A percentile compares a stretch with the other conserved stretches of the same genome.
These are phyloP conservation scores for Aethionema arabicum DNA, from an alignment of 345 rosid species.

Conservation along the genomic window DNA sequence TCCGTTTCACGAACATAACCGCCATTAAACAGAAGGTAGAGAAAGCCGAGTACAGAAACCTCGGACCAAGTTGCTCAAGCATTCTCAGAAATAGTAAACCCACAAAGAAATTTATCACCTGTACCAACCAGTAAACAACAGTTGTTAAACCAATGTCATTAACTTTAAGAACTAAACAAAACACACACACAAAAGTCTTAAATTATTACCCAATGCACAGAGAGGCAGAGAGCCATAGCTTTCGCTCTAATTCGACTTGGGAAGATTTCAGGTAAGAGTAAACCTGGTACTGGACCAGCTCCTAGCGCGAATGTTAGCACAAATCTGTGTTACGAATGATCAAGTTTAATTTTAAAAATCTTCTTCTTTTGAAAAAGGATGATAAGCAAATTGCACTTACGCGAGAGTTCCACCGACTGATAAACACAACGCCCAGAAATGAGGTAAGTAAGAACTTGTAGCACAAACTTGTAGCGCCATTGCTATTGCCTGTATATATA, in stretches of 20 bases:
- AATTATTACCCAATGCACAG: constrained; percentile 91
- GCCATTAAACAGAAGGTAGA: constrained; percentile 78
- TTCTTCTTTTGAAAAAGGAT: neutral
- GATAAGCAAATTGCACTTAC: constrained; percentile 47
- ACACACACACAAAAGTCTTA: neutral
- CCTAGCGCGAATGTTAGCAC: constrained; percentile 90
- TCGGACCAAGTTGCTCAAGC: constrained; percentile 79
- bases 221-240: constrained; percentile 96
- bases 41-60: constrained; percentile 73
- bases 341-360: neutral
- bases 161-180: neutral
- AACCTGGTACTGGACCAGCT: constrained; percentile 98
- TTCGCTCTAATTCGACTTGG: constrained; percentile 89
- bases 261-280: constrained; percentile 93
- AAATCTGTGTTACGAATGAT: constrained; percentile 51
- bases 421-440: constrained; percentile 53
- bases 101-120: constrained; percentile 96
- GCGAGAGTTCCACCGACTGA: constrained; percentile 87
- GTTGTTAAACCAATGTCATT: too few relatives aligned
- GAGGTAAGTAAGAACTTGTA: constrained; percentile 48
- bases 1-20: constrained; percentile 74
- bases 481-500: constrained; percentile 65
- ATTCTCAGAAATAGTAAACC: constrained; percentile 86
- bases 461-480: constrained; percentile 83
- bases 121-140: constrained; percentile 20